A percentile compares a stretch with the other conserved stretches of the same genome.
phyloP scores from a whole-genome alignment of 2,329 filamentous ascomycete genomes.

The Fusarium tupiense region DNA sequence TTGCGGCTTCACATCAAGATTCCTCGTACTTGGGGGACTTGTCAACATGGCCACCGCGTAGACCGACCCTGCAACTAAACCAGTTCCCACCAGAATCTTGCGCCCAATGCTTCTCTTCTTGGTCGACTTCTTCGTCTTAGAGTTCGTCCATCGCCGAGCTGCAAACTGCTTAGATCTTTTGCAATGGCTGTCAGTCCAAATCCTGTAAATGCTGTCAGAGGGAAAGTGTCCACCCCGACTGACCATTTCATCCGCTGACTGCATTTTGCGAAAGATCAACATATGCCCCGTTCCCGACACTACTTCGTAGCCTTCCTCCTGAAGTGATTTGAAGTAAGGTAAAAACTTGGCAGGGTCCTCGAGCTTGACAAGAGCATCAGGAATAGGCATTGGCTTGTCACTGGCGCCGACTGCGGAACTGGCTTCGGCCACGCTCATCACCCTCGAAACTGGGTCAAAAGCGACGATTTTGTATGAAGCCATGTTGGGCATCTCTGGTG shows the following conservation, averaged over 20 bases:
- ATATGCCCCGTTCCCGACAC: conserved; percentile 70
- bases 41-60: conserved; percentile 68
- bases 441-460: conserved; percentile 68
- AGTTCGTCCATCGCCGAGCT: too few species aligned
- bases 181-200: conserved; percentile 44
- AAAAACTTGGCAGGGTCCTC: conserved; percentile 73
- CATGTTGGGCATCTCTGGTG: neutral
- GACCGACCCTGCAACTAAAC: conserved; percentile 63
- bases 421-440: conserved; percentile 68
- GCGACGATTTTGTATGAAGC: conserved; percentile 70
- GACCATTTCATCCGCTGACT: conserved; percentile 58
- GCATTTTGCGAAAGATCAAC: conserved; percentile 72
- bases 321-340: conserved; percentile 67
- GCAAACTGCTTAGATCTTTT: neutral
- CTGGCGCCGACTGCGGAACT: conserved; percentile 62
- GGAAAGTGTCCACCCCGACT: conserved; percentile 65
- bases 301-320: conserved; percentile 72
- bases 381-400: conserved; percentile 63
- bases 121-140: conserved; percentile 38
- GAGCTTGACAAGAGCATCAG: conserved; percentile 68
- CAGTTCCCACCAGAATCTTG: conserved; percentile 63
- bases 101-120: conserved; percentile 56
- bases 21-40: conserved; percentile 65
- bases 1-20: conserved; percentile 26
- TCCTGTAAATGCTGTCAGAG: conserved; percentile 62